phyloP scores from a whole-genome alignment of 2,329 filamentous ascomycete genomes.

The Pyrenophora graminea region DNA sequence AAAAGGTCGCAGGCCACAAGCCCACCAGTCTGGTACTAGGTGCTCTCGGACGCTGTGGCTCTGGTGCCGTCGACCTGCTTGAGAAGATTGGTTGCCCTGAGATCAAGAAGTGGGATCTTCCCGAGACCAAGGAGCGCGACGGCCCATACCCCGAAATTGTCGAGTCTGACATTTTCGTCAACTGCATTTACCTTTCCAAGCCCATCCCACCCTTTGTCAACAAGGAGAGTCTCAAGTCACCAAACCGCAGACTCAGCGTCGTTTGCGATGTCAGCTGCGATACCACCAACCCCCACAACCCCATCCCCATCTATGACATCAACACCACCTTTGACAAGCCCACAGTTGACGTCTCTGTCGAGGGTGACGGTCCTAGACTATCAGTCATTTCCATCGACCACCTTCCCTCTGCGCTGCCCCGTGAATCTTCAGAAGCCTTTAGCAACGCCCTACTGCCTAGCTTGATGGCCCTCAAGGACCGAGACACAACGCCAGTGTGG shows the following conservation, averaged over 20 bases:
- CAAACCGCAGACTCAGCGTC: conserved; percentile 74
- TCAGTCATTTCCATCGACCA: conserved; percentile 71
- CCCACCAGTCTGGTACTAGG: conserved; percentile 85
- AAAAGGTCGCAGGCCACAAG: conserved; percentile 67
- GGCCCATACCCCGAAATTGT: conserved; percentile 81
- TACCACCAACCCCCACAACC: conserved; percentile 72
- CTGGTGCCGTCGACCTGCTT: conserved; percentile 80
- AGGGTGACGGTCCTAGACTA: conserved; percentile 62
- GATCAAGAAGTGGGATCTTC: conserved; percentile 76
- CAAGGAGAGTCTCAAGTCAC: conserved; percentile 66
- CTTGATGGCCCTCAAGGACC: conserved; percentile 76
- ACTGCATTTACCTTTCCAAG: conserved; percentile 74
- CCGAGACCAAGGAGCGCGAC: conserved; percentile 67
- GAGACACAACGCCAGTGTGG: conserved; percentile 78
- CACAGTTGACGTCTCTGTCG: conserved; percentile 74
- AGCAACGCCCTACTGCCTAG: conserved; percentile 76
- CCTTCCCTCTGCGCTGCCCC: conserved; percentile 68
- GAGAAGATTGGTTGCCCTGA: conserved; percentile 72
- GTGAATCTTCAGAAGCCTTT: conserved; percentile 87
- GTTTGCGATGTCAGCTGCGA: conserved; percentile 62
- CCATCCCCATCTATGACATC: conserved; percentile 78
- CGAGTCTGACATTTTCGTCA: conserved; percentile 59
- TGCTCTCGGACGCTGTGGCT: conserved; percentile 75
- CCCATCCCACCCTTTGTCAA: conserved; percentile 84
- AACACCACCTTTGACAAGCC: conserved; percentile 87